Evolutionary conservation across 2,329 filamentous ascomycete species (phyloP).

Genomic region (Podosphaera fusca): DNA sequence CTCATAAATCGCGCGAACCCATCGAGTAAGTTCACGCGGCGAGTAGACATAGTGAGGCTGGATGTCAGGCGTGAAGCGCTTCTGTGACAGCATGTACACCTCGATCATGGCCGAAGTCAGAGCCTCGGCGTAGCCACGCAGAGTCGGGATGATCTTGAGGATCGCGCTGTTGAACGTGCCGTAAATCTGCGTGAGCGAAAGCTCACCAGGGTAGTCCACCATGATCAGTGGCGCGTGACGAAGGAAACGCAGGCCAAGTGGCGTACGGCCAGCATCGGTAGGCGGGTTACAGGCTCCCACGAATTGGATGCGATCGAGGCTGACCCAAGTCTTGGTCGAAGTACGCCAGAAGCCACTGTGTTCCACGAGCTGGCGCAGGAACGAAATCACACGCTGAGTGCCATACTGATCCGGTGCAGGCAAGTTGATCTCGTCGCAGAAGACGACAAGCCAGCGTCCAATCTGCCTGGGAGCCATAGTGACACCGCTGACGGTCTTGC

Average conservation of each 20-base stretch:
- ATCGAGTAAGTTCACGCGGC: constrained; percentile 89
- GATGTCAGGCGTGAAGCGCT: constrained; percentile 83
- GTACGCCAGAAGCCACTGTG: constrained; percentile 99
- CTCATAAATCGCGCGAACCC: constrained; percentile 94
- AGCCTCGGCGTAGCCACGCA: constrained; percentile 86
- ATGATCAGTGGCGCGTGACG: constrained; percentile 96
- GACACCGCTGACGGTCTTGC: constrained; percentile 91
- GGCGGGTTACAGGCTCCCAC: constrained; percentile 97
- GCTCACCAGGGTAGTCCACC: constrained; percentile 95
- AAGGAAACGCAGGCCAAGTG: constrained; percentile 80
- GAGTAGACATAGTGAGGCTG: constrained; percentile 99
- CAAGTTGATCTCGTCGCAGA: constrained; percentile 98
- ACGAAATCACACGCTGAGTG: constrained; percentile 90
- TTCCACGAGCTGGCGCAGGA: constrained; percentile 89
- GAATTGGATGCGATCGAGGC: constrained; percentile 92
- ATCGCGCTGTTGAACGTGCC: constrained; percentile 93
- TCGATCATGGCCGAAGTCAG: constrained; percentile 95
- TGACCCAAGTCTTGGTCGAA: constrained; percentile 93
- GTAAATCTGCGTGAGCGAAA: constrained; percentile 90
- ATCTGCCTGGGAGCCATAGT: constrained; percentile 92
- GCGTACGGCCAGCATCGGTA: constrained; percentile 87
- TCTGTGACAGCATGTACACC: constrained; percentile 85
- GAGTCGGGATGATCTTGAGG: constrained; percentile 81
- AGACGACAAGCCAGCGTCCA: constrained; percentile 90
- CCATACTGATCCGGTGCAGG: constrained; percentile 94